Evolutionary conservation across 306 rosid genomes (phyloP), one percentile per base, ranked within the genome.

Genomic region (Corylus americana): DNA sequence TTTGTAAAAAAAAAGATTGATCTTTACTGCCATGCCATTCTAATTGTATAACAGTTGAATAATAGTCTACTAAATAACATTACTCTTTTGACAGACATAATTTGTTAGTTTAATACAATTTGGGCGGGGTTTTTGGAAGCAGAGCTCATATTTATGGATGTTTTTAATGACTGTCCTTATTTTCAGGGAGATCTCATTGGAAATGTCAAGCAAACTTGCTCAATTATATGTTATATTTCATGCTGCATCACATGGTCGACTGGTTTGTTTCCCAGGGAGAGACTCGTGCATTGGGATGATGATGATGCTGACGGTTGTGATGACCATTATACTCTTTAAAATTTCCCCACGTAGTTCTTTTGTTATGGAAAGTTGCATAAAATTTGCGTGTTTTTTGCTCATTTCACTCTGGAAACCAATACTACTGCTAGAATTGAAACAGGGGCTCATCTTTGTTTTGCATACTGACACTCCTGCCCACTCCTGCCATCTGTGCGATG

Each of bases 61-160:
- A 42, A 6, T 1, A 5, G 45, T 42, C 8, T 42, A 42, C 8
- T 6, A 42, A 5, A 42, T 42, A 42, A 5, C 45, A 42, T 42
- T 42, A 42, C 53, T 49, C 1, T 58, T 67, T 70, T 57, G 49
- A 50, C 57, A 14, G 73, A 29, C 29, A 61, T 9, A 18, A 17
- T 44, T 17, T 74, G 49, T 58, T 68, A 14, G 11, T 64, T 69
- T 27, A 55, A 0, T 67, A 64, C 84, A 81, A 69, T 16, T 51
- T 81, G 79, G 57, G 16, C 8, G 11, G 84, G 84, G 49, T 48
- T 37, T 18, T 17, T 68, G 84, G 76, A 71, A 47, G 79, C 84
- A 80, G 17, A 66, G 12, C 35, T 74, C 59, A 70, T 61, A 29
- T 55, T 55, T 27, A 7, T 66, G 8, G 16, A 25, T 42, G n/a